phyloP scores from a whole-genome alignment of 2,329 filamentous ascomycete species.

The Diplodia intermedia region DNA sequence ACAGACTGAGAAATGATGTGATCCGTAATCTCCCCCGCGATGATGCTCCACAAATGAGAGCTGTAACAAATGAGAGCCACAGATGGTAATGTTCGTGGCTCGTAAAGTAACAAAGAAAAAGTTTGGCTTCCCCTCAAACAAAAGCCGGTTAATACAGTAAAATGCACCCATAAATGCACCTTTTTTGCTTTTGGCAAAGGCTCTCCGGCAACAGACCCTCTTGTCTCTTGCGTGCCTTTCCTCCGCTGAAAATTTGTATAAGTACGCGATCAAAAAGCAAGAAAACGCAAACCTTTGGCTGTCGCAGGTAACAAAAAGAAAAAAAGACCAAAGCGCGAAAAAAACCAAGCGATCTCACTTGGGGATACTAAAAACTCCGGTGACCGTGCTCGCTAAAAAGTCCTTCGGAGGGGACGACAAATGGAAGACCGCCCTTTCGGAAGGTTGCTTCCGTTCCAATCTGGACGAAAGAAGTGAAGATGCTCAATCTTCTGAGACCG shows the following conservation, averaged over 20 bases:
- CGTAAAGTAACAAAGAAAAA: constrained; percentile 3
- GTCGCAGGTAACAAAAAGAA: background rate
- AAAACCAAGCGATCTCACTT: constrained; percentile 22
- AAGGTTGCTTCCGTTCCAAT: constrained; percentile 19
- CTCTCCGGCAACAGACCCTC: constrained; percentile 2
- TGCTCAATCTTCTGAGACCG: constrained; percentile 20
- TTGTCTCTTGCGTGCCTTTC: background rate
- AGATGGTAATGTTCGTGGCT: background rate
- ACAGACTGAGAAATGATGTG: background rate
- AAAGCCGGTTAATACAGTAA: constrained; percentile 13
- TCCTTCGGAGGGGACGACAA: background rate
- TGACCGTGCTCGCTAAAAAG: constrained; percentile 29
- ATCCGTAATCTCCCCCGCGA: constrained; percentile 1
- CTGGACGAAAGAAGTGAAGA: constrained; percentile 25
- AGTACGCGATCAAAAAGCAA: constrained; percentile 1
- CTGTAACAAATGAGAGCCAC: background rate
- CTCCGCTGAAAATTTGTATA: background rate
- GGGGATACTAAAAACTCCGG: constrained; percentile 13
- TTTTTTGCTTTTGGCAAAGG: constrained; percentile 4
- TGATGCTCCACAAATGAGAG: background rate
- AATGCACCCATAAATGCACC: constrained; percentile 12
- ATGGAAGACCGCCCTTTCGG: background rate
- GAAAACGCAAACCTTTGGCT: background rate
- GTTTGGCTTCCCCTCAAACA: constrained; percentile 5
- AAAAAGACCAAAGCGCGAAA: background rate